A percentile compares a stretch with the other conserved stretches of the same genome.
Evolutionary conservation across 108 stramenopile genomes (phyloP).

Genomic region (Asterionellopsis glacialis): DNA sequence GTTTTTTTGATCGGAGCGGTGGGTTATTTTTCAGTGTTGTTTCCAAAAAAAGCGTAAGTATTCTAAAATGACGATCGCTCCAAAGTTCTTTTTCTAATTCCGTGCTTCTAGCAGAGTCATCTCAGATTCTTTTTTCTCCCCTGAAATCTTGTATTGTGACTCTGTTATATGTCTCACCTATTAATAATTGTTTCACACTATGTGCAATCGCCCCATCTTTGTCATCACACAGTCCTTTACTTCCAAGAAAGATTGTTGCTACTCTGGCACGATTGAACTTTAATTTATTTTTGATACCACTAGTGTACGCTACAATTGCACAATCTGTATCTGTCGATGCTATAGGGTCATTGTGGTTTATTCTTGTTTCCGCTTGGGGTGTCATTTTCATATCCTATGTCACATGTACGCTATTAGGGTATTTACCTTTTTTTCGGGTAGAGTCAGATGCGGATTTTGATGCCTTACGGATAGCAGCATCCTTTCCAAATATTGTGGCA

Average conservation of each 20-base stretch:
- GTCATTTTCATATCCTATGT: conserved; percentile 46
- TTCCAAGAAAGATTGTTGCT: conserved; percentile 39
- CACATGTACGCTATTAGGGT: conserved; percentile 40
- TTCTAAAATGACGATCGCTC: neutral
- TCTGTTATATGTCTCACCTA: no score
- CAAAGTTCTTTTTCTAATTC: neutral
- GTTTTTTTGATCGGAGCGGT: conserved; percentile 59
- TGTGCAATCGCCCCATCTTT: neutral
- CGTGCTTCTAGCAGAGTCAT: no score
- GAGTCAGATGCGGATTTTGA: conserved; percentile 40
- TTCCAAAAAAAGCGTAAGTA: conserved; percentile 8
- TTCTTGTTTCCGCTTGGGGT: conserved; percentile 41
- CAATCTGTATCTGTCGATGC: conserved; percentile 38
- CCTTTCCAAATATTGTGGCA: conserved; percentile 73
- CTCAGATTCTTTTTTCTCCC: no score
- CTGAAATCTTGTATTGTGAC: no score
- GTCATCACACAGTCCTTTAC: conserved; percentile 33
- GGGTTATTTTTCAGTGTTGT: conserved; percentile 48
- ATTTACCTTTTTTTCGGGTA: conserved; percentile 18
- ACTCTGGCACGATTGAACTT: conserved; percentile 55
- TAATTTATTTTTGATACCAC: conserved; percentile 49
- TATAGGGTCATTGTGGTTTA: conserved; percentile 59
- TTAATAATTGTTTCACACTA: neutral
- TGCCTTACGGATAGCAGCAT: conserved; percentile 52
- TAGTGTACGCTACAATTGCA: conserved; percentile 57